Conservation (phyloP, 192 early-diverging fungal species). For the Mortierella claussenii region DNA sequence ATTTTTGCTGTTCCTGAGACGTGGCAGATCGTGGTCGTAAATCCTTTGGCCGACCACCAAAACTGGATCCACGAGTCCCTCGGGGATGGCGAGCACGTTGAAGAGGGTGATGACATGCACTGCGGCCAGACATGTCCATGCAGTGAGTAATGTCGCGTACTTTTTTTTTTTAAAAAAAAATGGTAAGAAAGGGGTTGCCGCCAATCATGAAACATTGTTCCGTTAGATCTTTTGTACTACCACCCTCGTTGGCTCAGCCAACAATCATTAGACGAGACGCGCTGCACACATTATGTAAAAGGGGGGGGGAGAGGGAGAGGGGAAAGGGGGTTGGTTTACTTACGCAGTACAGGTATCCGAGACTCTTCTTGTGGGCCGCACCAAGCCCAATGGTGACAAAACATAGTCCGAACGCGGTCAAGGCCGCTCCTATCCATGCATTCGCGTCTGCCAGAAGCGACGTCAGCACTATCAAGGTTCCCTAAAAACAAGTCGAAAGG, state of each 20-base stretch:
- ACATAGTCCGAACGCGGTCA: constrained; percentile 24
- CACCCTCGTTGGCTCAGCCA: too few relatives aligned
- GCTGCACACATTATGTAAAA: too few relatives aligned
- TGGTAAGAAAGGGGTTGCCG: too few relatives aligned
- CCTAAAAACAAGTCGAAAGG: constrained; percentile 7
- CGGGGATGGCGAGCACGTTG: constrained; percentile 8
- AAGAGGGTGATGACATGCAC: constrained; percentile 22
- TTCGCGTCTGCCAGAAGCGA: constrained; percentile 23
- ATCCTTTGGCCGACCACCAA: constrained; percentile 29
- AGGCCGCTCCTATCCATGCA: constrained; percentile 38
- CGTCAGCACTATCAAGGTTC: constrained; percentile 17
- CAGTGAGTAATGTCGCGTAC: constrained; percentile 35
- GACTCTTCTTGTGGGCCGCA: constrained; percentile 36
- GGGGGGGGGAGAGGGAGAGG: background rate
- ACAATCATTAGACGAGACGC: too few relatives aligned
- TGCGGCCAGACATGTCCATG: constrained; percentile 29
- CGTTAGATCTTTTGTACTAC: too few relatives aligned
- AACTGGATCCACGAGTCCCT: constrained; percentile 10
- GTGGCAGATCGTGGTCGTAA: too few relatives aligned
- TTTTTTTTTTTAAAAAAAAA: background rate
- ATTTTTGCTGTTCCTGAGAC: too few relatives aligned
- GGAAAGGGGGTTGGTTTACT: background rate
- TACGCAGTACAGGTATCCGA: constrained; percentile 48
- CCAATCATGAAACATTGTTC: too few relatives aligned
- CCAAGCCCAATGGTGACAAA: constrained; percentile 34